Conservation (phyloP, 164 flowering plant species). For the Berberis thunbergii region DNA sequence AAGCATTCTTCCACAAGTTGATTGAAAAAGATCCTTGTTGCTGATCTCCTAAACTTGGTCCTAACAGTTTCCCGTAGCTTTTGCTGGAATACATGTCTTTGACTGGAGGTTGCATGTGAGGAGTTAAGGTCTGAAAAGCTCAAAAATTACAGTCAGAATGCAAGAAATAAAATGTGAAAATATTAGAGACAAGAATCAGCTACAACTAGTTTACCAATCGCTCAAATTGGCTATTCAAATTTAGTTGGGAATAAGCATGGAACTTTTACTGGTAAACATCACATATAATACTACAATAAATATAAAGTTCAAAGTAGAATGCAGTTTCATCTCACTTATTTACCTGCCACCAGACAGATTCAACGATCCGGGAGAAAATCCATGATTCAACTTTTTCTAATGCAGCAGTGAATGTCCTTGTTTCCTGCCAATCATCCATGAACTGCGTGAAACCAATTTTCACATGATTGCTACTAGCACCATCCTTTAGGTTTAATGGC, state of each 20-base stretch:
- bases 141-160: not conserved
- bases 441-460: conserved; percentile 38
- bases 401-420: conserved; percentile 69
- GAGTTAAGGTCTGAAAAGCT: conserved; percentile 65
- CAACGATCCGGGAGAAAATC: conserved; percentile 92
- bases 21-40: conserved; percentile 80
- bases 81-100: conserved; percentile 25
- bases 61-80: conserved; percentile 33
- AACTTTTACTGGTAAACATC: not conserved
- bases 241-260: not conserved
- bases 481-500: conserved; percentile 40
- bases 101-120: conserved; percentile 80
- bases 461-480: conserved; percentile 31
- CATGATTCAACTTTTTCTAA: conserved; percentile 83
- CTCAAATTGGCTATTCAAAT: too few species aligned
- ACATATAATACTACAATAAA: too few species aligned
- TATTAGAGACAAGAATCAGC: not conserved
- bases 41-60: conserved; percentile 74
- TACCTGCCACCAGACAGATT: conserved; percentile 99
- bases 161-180: not conserved
- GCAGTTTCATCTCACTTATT: not conserved
- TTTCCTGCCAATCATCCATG: conserved; percentile 88
- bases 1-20: conserved; percentile 80
- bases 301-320: not conserved
- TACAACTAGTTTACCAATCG: too few species aligned